Conservation (phyloP, 2,329 filamentous ascomycete genomes). For the Fusarium buxicola region DNA sequence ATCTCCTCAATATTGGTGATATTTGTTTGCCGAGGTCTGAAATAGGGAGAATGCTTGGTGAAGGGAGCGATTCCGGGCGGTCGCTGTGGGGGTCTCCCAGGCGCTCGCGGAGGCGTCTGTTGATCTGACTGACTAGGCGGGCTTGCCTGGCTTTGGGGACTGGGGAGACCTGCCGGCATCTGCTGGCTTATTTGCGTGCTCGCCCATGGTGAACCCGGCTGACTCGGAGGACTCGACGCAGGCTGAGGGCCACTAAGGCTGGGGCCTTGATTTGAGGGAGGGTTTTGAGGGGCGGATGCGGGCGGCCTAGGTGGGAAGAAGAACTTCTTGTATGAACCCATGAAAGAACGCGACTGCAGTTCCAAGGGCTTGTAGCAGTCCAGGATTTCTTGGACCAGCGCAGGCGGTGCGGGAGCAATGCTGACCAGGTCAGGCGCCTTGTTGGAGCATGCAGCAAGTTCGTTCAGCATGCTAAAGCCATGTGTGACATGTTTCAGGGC, state of each 20-base stretch:
- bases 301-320: constrained; percentile 46
- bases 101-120: constrained; percentile 34
- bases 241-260: constrained; percentile 19
- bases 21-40: constrained; percentile 47
- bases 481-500: constrained; percentile 56
- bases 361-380: constrained; percentile 55
- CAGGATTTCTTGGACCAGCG: constrained; percentile 53
- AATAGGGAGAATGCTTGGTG: constrained; percentile 54
- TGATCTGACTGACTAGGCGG: constrained; percentile 40
- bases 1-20: constrained; percentile 50
- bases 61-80: constrained; percentile 52
- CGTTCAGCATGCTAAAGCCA: constrained; percentile 56
- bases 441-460: constrained; percentile 52
- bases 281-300: constrained; percentile 4
- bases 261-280: constrained; percentile 11
- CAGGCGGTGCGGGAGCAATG: constrained; percentile 53
- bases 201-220: constrained; percentile 46
- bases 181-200: constrained; percentile 12
- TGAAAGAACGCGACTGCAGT: constrained; percentile 54
- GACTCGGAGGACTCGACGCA: constrained; percentile 41
- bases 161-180: constrained; percentile 44
- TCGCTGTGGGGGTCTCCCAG: constrained; percentile 32
- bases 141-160: constrained; percentile 51
- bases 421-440: constrained; percentile 52
- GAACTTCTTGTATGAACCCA: constrained; percentile 53